Evolutionary conservation across 129 eudicot species (phyloP).

Genomic region (Dittrichia graveolens): DNA sequence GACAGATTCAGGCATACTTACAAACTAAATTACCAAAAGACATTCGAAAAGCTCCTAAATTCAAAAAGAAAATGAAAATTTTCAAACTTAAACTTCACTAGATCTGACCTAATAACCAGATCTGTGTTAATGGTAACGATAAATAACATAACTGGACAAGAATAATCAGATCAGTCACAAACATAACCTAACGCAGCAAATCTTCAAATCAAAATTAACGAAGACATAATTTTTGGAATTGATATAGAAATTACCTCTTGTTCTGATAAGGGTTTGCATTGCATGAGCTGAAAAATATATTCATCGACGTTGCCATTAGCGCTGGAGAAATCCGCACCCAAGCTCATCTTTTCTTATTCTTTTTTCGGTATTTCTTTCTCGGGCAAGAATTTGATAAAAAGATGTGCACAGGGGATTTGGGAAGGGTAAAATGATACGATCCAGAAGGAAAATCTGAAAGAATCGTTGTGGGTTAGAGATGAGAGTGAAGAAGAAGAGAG

Average conservation of each 20-base stretch:
- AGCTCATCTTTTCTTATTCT: slow-evolving; percentile 43
- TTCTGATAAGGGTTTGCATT: slow-evolving; percentile 91
- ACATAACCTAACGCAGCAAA: slow-evolving; percentile 19
- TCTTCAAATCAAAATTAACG: slow-evolving; percentile 19
- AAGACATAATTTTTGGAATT: background rate
- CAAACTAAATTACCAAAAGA: background rate
- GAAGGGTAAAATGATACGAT: slow-evolving; percentile 9
- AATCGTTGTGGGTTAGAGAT: slow-evolving; percentile 16
- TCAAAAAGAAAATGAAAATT: background rate
- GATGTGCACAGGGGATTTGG: slow-evolving; percentile 7
- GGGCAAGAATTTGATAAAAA: slow-evolving; percentile 26
- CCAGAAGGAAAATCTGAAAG: slow-evolving; percentile 13
- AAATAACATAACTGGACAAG: background rate
- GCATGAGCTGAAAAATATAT: slow-evolving; percentile 84
- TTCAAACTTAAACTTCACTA: background rate
- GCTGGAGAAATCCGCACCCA: slow-evolving; percentile 56
- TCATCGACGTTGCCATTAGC: slow-evolving; percentile 76
- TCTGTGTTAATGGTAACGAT: slow-evolving; percentile 14
- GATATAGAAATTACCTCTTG: slow-evolving; percentile 53
- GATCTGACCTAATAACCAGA: slow-evolving; percentile 32
- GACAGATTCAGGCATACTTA: slow-evolving; percentile 2
- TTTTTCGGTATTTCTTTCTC: slow-evolving; percentile 1
- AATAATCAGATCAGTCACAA: slow-evolving; percentile 16
- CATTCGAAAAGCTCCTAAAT: background rate
- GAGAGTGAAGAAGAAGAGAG: slow-evolving; percentile 39